Evolutionary conservation across 1,284 basidiomycete genomes (phyloP).

Genomic region (Boletus nobilissimus): DNA sequence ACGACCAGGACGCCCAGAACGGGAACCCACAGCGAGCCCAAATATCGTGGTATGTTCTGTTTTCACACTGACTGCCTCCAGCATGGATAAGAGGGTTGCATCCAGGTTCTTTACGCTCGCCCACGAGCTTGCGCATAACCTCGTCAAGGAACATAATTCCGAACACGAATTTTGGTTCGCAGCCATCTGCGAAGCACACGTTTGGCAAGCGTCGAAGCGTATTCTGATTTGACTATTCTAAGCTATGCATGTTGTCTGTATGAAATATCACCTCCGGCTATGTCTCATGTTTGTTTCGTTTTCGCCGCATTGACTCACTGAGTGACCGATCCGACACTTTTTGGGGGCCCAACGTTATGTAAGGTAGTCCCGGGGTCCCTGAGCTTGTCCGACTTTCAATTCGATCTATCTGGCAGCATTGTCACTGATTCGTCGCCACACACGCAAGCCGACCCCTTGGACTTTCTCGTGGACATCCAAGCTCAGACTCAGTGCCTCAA

Average conservation of each 20-base stretch:
- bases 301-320: too few relatives aligned
- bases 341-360: too few relatives aligned
- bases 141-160: constrained; percentile 6
- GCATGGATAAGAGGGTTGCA: background rate
- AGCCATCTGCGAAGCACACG: background rate
- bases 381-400: too few relatives aligned
- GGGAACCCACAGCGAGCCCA: background rate
- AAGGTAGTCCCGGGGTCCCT: too few relatives aligned
- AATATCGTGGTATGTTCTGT: background rate
- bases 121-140: constrained; percentile 1
- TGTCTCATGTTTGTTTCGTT: too few relatives aligned
- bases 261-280: too few relatives aligned
- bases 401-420: too few relatives aligned
- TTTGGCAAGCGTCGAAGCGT: background rate
- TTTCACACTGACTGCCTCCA: background rate
- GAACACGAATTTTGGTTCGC: constrained; percentile 14
- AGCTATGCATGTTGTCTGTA: background rate
- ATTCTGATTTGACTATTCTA: background rate
- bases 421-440: too few relatives aligned
- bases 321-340: too few relatives aligned
- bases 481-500: too few relatives aligned
- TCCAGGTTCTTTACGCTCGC: constrained; percentile 12
- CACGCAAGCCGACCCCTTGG: too few relatives aligned
- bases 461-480: too few relatives aligned
- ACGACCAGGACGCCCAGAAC: constrained; percentile 1